Percentiles rank a stretch among this genome's conserved stretches.
Conservation (phyloP, 169 alveolate genomes). For the Plasmodium reichenowi region DNA sequence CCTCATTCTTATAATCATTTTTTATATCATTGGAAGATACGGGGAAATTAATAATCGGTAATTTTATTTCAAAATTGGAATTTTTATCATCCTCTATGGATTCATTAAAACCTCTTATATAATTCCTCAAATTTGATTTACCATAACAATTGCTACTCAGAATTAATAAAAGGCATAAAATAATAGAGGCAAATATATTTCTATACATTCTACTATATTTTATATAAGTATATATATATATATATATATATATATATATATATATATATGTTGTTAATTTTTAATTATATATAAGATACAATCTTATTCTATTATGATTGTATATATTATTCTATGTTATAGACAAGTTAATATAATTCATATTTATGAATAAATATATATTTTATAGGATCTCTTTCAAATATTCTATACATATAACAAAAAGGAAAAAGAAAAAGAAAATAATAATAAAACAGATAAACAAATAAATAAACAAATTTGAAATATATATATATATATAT, state of each 20-base stretch:
- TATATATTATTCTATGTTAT: not conserved
- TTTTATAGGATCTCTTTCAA: not conserved
- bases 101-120: not conserved
- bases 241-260: not conserved
- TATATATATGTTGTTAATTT: too few relatives aligned
- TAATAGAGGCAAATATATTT: not conserved
- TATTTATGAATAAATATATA: not conserved
- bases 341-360: not conserved
- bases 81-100: conserved; percentile 9
- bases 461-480: conserved; percentile 6
- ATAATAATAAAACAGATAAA: not conserved
- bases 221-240: not conserved
- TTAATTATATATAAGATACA: too few relatives aligned
- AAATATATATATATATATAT: too few relatives aligned
- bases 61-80: conserved; percentile 46
- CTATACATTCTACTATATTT: conserved; percentile 2
- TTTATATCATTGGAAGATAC: not conserved
- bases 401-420: not conserved
- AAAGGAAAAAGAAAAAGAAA: conserved; percentile 6
- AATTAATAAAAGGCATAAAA: conserved; percentile 10
- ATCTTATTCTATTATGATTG: too few relatives aligned
- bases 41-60: conserved; percentile 44
- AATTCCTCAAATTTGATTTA: conserved; percentile 50
- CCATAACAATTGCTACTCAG: not conserved
- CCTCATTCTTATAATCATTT: conserved; percentile 19